Evolutionary conservation across 129 eudicot genomes (phyloP).

Genomic region (Lonicera japonica): DNA sequence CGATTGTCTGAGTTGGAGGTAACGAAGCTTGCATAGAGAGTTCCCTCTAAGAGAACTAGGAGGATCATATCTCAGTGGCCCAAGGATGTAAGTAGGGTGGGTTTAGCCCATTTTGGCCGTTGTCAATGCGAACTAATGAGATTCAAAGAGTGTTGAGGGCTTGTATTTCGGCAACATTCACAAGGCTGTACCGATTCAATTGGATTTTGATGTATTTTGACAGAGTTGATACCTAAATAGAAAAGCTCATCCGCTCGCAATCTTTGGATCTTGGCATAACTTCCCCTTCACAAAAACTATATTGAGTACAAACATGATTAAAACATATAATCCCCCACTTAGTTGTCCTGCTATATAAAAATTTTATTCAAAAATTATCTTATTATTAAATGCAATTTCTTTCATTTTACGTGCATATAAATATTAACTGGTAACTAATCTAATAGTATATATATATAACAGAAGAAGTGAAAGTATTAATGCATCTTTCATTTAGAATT

Average conservation of each 20-base stretch:
- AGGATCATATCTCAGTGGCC: neutral
- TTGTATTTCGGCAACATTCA: neutral
- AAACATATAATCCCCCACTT: too few relatives aligned
- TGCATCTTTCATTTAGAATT: too few relatives aligned
- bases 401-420: too few relatives aligned
- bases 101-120: neutral
- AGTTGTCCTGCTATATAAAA: too few relatives aligned
- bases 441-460: too few relatives aligned
- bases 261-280: neutral
- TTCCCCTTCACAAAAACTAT: too few relatives aligned
- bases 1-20: neutral
- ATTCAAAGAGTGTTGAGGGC: conserved; percentile 1
- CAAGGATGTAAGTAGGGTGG: neutral
- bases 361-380: too few relatives aligned
- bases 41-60: neutral
- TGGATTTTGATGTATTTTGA: neutral
- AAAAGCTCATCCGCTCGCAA: neutral
- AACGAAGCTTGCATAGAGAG: neutral
- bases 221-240: neutral
- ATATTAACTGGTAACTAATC: too few relatives aligned
- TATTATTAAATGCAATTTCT: too few relatives aligned
- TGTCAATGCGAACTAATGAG: neutral
- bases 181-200: neutral
- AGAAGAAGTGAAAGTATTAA: too few relatives aligned
- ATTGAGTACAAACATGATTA: too few relatives aligned